Percentiles rank a stretch among this genome's conserved stretches.
phyloP scores from a whole-genome alignment of 1,139 yeast genomes.

The Eremothecium sinecaudum region DNA sequence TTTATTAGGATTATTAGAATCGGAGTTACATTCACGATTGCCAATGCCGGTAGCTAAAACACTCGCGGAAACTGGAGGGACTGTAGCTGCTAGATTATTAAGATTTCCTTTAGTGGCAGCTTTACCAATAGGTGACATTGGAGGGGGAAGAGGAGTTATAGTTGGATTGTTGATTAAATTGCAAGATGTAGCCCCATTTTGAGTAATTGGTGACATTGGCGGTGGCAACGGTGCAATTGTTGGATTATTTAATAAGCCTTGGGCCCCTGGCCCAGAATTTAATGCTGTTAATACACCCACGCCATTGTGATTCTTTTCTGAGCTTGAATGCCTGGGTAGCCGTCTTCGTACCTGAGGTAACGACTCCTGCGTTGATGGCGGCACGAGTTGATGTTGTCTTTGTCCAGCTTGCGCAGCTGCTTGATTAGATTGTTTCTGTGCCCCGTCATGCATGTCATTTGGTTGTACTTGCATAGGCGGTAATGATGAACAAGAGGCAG shows the following conservation, averaged over 20 bases:
- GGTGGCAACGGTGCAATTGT: slow-evolving; percentile 21
- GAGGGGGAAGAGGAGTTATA: not conserved
- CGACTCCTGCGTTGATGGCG: not conserved
- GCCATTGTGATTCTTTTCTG: not conserved
- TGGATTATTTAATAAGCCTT: slow-evolving; percentile 18
- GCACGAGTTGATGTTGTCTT: not conserved
- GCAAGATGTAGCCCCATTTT: slow-evolving; percentile 12
- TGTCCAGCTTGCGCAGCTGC: not conserved
- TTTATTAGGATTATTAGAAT: not conserved
- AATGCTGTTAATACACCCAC: slow-evolving; percentile 6
- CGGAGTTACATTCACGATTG: not conserved
- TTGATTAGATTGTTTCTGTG: not conserved
- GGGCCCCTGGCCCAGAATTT: slow-evolving; percentile 11
- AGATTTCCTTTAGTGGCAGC: not conserved
- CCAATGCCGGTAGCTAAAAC: not conserved
- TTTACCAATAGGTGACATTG: too few relatives aligned
- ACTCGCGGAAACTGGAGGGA: not conserved
- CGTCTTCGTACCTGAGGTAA: not conserved
- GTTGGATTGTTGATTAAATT: slow-evolving; percentile 17
- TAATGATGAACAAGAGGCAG: too few relatives aligned
- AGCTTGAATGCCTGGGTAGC: too few relatives aligned
- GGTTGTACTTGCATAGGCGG: not conserved
- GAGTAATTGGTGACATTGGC: slow-evolving; percentile 24
- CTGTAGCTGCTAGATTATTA: not conserved
- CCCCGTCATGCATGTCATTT: not conserved